Base-by-base conservation (phyloP, 2,329 filamentous ascomycete genomes). In the Clarireedia paspali region DNA sequence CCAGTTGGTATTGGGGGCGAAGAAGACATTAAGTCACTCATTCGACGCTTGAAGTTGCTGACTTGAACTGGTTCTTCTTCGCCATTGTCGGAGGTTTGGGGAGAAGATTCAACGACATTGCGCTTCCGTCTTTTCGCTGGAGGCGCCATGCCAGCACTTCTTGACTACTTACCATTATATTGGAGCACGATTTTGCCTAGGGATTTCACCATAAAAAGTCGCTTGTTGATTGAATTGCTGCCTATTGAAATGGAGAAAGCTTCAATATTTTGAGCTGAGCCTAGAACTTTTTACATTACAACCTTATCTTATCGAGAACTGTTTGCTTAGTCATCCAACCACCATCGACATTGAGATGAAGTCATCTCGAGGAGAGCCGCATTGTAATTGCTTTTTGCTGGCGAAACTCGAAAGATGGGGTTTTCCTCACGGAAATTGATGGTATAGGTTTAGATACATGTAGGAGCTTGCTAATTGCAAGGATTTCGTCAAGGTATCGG, bases 71-170 rank as follows among this genome's bases (percentile, higher is more conserved):
- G 55, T 50, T 78, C 74, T 34, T 73, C 71, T 61, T 79, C 75
- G 61, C 80, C 76, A 60, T 79, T 75, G 53, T 78, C 77, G 46
- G 74, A 74, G 60, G 76, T 73, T 39, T 53, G 55, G 15, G 61
- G 57, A 45, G 67, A 63, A 15, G 64, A 65, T 12, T 62, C 60
- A 44, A 82, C 69, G 64, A 79, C 70, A 68, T 79, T 82, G 63
- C 77, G 78, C 74, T 76, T 80, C 63, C 77, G 78, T 69, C 82
- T 64, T 55, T 69, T 70, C 42, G 65, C 59, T 56, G 68, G 67
- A 56, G 68, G 67, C 57, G 68, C 67, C 68, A 70, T 70, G 26
- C 39, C 38, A 36, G 53, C 36, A 50, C 46, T 44, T 39, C 20
- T 46, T 14, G 42, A 46, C 42, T 23, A 27, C 50, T 36, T 55